Conservation (phyloP, 495 filamentous ascomycete species). For the Penicillium psychrofluorescens region DNA sequence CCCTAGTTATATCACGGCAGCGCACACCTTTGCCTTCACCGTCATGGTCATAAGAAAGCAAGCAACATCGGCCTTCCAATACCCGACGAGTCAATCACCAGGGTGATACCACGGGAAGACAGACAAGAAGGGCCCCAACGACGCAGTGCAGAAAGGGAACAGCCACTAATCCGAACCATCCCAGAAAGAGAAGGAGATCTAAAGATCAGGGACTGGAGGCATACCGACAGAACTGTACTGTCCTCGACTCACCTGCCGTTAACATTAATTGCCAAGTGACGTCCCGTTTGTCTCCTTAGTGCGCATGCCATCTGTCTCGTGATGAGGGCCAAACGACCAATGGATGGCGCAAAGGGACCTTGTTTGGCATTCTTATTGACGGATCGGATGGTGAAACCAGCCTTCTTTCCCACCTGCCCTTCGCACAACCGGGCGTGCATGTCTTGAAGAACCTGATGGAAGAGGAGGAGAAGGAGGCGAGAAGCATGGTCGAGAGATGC, state of each 20-base stretch:
- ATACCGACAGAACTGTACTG: neutral
- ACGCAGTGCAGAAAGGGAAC: conserved; percentile 4
- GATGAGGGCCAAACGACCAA: conserved; percentile 11
- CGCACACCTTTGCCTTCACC: neutral
- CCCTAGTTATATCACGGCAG: conserved; percentile 11
- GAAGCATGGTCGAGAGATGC: conserved; percentile 10
- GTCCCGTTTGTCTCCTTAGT: conserved; percentile 8
- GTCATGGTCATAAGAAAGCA: conserved; percentile 1
- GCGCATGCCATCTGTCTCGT: conserved; percentile 13
- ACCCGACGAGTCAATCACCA: conserved; percentile 9
- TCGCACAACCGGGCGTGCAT: conserved; percentile 17
- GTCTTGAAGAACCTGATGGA: conserved; percentile 10
- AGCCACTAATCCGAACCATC: conserved; percentile 6
- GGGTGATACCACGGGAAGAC: conserved; percentile 13
- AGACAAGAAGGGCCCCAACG: conserved; percentile 10
- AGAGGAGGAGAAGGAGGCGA: neutral
- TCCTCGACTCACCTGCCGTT: conserved; percentile 4
- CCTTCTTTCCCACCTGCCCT: conserved; percentile 5
- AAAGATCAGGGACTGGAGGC: conserved; percentile 1
- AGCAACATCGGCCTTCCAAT: conserved; percentile 7
- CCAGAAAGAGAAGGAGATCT: conserved; percentile 9
- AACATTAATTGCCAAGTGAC: conserved; percentile 4
- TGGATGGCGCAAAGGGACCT: conserved; percentile 1
- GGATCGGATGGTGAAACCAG: conserved; percentile 15
- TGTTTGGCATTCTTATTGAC: conserved; percentile 9